Conservation (phyloP, 495 filamentous ascomycete species). For the Haplographium delicatum region DNA sequence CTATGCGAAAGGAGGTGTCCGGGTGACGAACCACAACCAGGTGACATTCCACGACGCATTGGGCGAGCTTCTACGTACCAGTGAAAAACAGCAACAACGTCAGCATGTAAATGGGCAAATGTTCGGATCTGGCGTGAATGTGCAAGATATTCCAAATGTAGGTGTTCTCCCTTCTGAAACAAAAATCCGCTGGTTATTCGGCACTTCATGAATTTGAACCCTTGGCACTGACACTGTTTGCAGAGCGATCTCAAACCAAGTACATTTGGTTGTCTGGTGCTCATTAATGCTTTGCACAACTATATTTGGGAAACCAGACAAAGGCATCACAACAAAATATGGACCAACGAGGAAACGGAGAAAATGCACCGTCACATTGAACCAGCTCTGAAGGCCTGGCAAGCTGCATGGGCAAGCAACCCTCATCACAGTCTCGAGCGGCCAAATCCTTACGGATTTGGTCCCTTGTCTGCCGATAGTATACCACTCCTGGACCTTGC, state of each 20-base stretch:
- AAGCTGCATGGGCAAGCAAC: slow-evolving; percentile 86
- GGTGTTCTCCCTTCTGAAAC: too few species aligned
- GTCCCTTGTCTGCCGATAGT: slow-evolving; percentile 86
- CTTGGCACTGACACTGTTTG: not conserved
- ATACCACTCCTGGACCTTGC: slow-evolving; percentile 93
- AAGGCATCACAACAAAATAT: slow-evolving; percentile 80
- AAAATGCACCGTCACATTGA: slow-evolving; percentile 97
- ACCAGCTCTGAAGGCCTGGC: slow-evolving; percentile 90
- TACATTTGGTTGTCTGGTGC: slow-evolving; percentile 86
- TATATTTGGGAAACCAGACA: slow-evolving; percentile 98
- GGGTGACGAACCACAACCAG: slow-evolving; percentile 57
- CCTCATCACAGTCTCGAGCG: slow-evolving; percentile 79
- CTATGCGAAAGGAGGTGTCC: slow-evolving; percentile 66
- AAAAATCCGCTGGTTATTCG: too few species aligned
- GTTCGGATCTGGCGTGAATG: slow-evolving; percentile 39
- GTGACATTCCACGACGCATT: slow-evolving; percentile 72
- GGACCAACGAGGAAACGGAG: slow-evolving; percentile 89
- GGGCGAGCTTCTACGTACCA: slow-evolving; percentile 72
- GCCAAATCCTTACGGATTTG: slow-evolving; percentile 83
- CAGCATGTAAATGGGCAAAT: slow-evolving; percentile 42
- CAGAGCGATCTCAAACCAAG: slow-evolving; percentile 71
- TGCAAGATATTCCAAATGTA: slow-evolving; percentile 45
- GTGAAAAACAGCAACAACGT: slow-evolving; percentile 62
- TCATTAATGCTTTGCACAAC: slow-evolving; percentile 95
- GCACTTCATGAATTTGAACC: not conserved